Percentiles rank a stretch among this genome's conserved stretches.
Conservation (phyloP, 495 filamentous ascomycete genomes). For the Chaetomium fimeti region DNA sequence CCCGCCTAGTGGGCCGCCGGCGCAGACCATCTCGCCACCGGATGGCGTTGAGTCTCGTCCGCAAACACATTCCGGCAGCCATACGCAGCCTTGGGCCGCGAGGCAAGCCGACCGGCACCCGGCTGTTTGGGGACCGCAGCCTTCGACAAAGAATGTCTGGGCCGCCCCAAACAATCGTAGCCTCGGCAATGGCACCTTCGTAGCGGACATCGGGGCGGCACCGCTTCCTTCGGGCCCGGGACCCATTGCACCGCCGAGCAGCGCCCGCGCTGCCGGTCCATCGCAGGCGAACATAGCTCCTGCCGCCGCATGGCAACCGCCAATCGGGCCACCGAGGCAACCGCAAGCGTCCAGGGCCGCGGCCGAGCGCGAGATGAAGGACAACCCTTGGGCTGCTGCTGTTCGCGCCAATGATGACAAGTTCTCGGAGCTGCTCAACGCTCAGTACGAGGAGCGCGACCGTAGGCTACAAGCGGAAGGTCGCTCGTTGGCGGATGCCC, state of each 20-base stretch:
- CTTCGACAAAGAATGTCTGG: conserved; percentile 64
- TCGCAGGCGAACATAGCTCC: conserved; percentile 9
- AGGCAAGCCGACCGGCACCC: conserved; percentile 40
- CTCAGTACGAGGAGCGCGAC: conserved; percentile 32
- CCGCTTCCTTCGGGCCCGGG: conserved; percentile 44
- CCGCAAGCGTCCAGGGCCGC: conserved; percentile 16
- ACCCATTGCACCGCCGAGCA: conserved; percentile 43
- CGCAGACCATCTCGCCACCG: conserved; percentile 14
- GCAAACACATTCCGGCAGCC: conserved; percentile 22
- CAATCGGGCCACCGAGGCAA: conserved; percentile 42
- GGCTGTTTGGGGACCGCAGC: conserved; percentile 37
- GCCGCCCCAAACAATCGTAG: conserved; percentile 68
- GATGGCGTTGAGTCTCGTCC: conserved; percentile 20
- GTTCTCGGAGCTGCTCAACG: conserved; percentile 30
- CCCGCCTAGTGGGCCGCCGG: conserved; percentile 18
- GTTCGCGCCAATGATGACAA: conserved; percentile 31
- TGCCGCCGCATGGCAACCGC: conserved; percentile 32
- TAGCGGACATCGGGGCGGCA: conserved; percentile 55
- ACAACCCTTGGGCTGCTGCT: conserved; percentile 18
- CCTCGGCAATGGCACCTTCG: conserved; percentile 78
- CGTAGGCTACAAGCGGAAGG: conserved; percentile 35
- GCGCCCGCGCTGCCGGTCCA: conserved; percentile 9
- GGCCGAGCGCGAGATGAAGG: conserved; percentile 15
- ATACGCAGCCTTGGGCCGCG: conserved; percentile 28
- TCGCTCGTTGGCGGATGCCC: conserved; percentile 33